Percentiles rank a stretch among this genome's conserved stretches.
These are phyloP conservation scores for Stagonosporopsis rhizophila DNA, from an alignment of 2,329 filamentous ascomycete species.

Conservation along the genomic window DNA sequence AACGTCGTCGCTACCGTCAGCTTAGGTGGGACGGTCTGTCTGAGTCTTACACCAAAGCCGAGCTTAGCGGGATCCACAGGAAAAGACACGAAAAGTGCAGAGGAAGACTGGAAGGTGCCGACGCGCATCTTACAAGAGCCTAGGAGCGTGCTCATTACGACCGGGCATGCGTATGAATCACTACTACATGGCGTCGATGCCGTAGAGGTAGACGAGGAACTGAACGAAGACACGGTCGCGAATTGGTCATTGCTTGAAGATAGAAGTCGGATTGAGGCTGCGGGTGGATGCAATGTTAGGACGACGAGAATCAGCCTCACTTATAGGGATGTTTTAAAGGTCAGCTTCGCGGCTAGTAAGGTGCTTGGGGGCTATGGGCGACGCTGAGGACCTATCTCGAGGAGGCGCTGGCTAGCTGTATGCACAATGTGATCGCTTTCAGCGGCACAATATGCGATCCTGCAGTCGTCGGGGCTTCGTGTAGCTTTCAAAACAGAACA, in stretches of 20 bases:
- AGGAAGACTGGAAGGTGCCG: slow-evolving; percentile 24
- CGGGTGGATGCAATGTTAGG: slow-evolving; percentile 64
- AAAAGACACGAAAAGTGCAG: background rate
- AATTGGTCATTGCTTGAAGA: slow-evolving; percentile 75
- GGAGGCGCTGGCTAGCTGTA: background rate
- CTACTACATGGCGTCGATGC: slow-evolving; percentile 79
- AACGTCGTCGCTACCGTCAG: slow-evolving; percentile 91
- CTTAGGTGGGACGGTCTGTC: slow-evolving; percentile 76
- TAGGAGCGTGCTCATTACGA: slow-evolving; percentile 78
- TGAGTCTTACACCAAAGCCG: slow-evolving; percentile 70
- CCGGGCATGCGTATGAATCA: slow-evolving; percentile 70
- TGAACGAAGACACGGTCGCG: slow-evolving; percentile 64
- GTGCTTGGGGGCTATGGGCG: slow-evolving; percentile 29
- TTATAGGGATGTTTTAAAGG: slow-evolving; percentile 79
- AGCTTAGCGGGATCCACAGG: background rate
- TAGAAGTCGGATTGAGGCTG: slow-evolving; percentile 43
- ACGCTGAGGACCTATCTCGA: background rate
- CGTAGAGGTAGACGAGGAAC: slow-evolving; percentile 67
- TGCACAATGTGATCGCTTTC: background rate
- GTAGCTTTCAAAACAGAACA: too few species aligned
- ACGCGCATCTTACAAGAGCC: slow-evolving; percentile 79
- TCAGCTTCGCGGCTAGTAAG: slow-evolving; percentile 42
- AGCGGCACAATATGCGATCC: background rate
- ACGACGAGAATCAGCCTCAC: slow-evolving; percentile 74
- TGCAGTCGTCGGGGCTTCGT: background rate